Base-by-base conservation (phyloP, 2,329 filamentous ascomycete genomes). In the Ophiocordyceps sinensis region DNA sequence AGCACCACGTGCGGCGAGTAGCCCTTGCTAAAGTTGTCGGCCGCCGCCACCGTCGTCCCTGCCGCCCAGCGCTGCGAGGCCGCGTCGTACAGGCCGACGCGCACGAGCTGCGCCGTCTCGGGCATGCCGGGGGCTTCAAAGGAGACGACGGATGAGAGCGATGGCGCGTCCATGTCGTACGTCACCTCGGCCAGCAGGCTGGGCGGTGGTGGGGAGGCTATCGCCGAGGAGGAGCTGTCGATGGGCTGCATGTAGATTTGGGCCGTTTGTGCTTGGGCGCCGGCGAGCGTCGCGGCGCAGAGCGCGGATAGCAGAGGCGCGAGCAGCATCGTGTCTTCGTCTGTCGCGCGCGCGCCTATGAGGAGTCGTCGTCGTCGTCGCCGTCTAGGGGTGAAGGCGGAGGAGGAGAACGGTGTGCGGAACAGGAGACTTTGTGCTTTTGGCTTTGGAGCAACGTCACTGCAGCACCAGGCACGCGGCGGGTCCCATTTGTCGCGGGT, bases 21-120 rank as follows among this genome's bases (percentile, higher is more conserved):
- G 6, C 77, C 77, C 59, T 78, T 78, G 46, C 58, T 60, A 48
- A 81, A 77, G 56, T 75, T 79, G 42, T 70, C 66, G 2, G 59
- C 65, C 9, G 70, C 68, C 26, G 71, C 66, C 13, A 75, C 68
- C 8, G 74, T 71, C 5, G 73, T 73, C 23, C 72, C 70, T 23
- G 70, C 71, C 28, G 60, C 56, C 75, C 76, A 80, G 35, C 49
- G 45, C 38, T 54, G 50, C 11, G 65, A 50, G 21, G 61, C 53
- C 19, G 62, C 47, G 56, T 78, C 68, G 59, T 71, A 80, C 45
- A 73, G 52, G 32, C 77, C 77, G 38, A 80, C 59, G 46, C 75
- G 73, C 40, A 79, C 63, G 10, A 76, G 66, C n/a, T 53, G 50
- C 5, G 63, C 55, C 7, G 60, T 57, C 4, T 65, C 60, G 17